Conservation (phyloP, 2,329 filamentous ascomycete genomes). For the Fusarium sp. region DNA sequence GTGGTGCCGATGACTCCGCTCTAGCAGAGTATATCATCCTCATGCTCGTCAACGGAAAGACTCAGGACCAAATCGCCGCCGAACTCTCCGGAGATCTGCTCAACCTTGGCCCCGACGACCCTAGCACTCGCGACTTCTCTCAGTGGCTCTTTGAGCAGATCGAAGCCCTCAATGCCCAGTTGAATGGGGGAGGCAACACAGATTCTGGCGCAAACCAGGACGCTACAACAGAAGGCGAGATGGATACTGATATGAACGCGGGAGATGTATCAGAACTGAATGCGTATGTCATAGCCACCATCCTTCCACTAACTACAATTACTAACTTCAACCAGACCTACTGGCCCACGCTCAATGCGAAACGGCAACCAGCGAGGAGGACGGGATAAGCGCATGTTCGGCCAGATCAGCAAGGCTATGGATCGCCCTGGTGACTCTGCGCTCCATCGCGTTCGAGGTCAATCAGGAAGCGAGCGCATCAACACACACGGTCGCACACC, state of each 20-base stretch:
- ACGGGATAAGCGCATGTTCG: constrained; percentile 85
- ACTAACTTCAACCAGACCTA: constrained; percentile 76
- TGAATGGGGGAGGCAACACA: constrained; percentile 63
- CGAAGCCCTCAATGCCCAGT: constrained; percentile 72
- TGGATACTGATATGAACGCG: constrained; percentile 82
- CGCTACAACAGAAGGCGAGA: constrained; percentile 56
- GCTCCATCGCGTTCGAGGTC: constrained; percentile 83
- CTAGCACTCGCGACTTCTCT: constrained; percentile 84
- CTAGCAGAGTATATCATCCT: constrained; percentile 96
- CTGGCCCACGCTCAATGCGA: constrained; percentile 95
- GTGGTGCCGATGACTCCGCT: constrained; percentile 81
- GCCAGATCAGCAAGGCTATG: constrained; percentile 86
- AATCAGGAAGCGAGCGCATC: constrained; percentile 81
- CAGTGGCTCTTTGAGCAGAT: constrained; percentile 95
- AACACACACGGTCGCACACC: constrained; percentile 80
- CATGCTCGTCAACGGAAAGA: constrained; percentile 97
- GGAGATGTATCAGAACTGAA: constrained; percentile 64
- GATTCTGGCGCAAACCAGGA: constrained; percentile 54
- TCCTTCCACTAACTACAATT: neutral
- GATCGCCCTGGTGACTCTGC: constrained; percentile 81
- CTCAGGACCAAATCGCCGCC: constrained; percentile 86
- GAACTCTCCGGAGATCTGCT: constrained; percentile 92
- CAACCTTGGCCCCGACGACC: constrained; percentile 83
- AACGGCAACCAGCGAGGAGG: constrained; percentile 70
- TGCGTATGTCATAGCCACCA: constrained; percentile 63